These are phyloP conservation scores for Aegilops bicornis DNA, from an alignment of 176 grass and related monocot genomes.

Conservation along the genomic window DNA sequence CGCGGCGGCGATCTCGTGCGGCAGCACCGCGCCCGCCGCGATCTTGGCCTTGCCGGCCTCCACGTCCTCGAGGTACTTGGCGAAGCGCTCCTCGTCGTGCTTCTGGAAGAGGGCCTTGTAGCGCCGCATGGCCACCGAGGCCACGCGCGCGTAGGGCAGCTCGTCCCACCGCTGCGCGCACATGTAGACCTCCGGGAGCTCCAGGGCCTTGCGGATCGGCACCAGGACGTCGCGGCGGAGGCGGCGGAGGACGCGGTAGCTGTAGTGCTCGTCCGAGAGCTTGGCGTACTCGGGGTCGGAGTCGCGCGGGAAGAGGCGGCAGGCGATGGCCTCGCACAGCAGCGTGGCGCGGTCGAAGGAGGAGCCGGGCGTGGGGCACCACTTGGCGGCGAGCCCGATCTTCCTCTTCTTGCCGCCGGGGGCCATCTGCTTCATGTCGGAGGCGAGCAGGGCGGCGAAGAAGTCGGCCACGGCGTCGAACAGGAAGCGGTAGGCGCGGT, in stretches of 20 bases:
- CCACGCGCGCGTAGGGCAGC: conserved; percentile 51
- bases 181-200: conserved; percentile 64
- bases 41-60: too few relatives aligned
- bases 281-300: conserved; percentile 36
- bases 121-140: conserved; percentile 48
- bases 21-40: too few relatives aligned
- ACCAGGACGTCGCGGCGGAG: conserved; percentile 47
- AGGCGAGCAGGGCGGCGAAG: not conserved
- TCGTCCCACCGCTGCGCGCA: conserved; percentile 38
- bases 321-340: conserved; percentile 58
- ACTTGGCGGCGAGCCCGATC: conserved; percentile 61
- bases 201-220: conserved; percentile 36
- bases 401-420: not conserved
- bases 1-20: too few relatives aligned
- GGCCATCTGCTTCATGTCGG: not conserved
- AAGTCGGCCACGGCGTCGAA: not conserved
- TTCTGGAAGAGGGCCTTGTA: conserved; percentile 14
- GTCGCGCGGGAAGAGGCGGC: conserved; percentile 49
- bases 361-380: conserved; percentile 59
- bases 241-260: conserved; percentile 46
- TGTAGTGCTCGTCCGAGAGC: conserved; percentile 52
- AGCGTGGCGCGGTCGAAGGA: conserved; percentile 43
- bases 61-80: too few relatives aligned
- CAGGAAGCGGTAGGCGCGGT: not conserved
- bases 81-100: not conserved